Base-by-base conservation (phyloP, 2,329 filamentous ascomycete genomes). In the Penicillium sp. region DNA sequence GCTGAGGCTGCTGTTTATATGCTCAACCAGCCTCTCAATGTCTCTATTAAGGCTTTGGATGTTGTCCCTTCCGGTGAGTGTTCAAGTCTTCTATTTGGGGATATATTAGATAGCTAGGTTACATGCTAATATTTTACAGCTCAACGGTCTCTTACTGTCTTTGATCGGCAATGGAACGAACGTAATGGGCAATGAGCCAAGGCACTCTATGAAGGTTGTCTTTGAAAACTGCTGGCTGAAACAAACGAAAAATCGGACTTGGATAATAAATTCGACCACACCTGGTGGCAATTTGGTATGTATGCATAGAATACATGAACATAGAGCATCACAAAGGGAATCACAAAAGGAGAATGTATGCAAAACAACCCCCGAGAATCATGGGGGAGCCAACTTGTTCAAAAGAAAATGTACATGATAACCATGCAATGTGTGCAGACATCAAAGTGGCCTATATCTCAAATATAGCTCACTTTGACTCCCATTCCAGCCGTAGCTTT, bases 381-480 rank as follows among this genome's bases (percentile, higher is more conserved):
- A 19, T 13, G 37, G 41, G 40, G 50, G 31, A 17, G 43, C 47
- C 50, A 63, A 59, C 42, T 54, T 58, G 37, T 48, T 40, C 49
- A 61, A 60, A 29, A 48, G 58, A 50, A 60, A 50, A 41, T 61
- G 27, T 59, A 61, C 56, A 62, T 37, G 50, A 59, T 52, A 33
- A 57, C 50, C 53, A 56, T 59, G 57, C 53, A 56, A 58, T 50
- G 12, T 40, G n/a, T 25, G 31, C 60, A 19, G 25, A 46, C 19
- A 37, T 3, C 37, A 6, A 8, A 50, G 41, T 21, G 13, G 50
- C 31, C 43, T 21, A 60, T 58, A 61, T 59, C 56, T 67, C 63
- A 97, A 59, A 99, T 95, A 78, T 97, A 97, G 73, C 90, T 96
- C 69, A 97, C 93, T 79, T 97, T 97, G 62, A 95, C 90, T 2